Evolutionary conservation across 345 rosid genomes (phyloP).

Genomic region (Arabis alpina): DNA sequence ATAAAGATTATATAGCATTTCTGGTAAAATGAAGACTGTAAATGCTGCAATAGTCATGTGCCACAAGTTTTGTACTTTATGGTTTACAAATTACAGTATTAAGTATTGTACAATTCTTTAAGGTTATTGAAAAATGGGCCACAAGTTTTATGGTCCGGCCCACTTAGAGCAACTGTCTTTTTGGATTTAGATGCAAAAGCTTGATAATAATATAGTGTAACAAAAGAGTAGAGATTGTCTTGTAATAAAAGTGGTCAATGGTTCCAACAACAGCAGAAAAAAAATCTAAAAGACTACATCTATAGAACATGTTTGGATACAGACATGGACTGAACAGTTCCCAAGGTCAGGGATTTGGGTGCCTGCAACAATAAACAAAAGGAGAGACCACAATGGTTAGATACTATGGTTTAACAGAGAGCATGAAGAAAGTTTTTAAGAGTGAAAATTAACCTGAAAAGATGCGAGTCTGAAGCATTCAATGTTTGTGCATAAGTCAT

Average conservation of each 20-base stretch:
- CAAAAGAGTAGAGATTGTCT: conserved; percentile 31
- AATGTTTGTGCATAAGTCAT: conserved; percentile 77
- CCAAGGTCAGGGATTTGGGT: conserved; percentile 38
- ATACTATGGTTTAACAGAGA: not conserved
- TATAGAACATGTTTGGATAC: conserved; percentile 22
- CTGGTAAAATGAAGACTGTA: not conserved
- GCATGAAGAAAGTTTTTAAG: not conserved
- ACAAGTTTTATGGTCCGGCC: not conserved
- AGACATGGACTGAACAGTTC: conserved; percentile 18
- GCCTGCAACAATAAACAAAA: conserved; percentile 27
- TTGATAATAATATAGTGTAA: conserved; percentile 5
- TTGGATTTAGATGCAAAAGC: conserved; percentile 17
- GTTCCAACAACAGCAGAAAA: conserved; percentile 29
- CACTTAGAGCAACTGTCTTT: not conserved
- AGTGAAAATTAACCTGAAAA: conserved; percentile 57
- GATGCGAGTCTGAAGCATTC: conserved; percentile 66
- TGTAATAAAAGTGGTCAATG: conserved; percentile 8
- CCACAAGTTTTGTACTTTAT: not conserved
- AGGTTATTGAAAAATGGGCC: not conserved
- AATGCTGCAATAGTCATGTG: not conserved
- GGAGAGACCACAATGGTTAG: conserved; percentile 15
- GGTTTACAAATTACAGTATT: too few species aligned
- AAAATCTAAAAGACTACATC: conserved; percentile 26
- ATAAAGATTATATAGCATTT: not conserved
- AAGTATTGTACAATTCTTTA: too few species aligned